phyloP scores from a whole-genome alignment of 192 early-diverging fungal species.

The Dissophora ornata region DNA sequence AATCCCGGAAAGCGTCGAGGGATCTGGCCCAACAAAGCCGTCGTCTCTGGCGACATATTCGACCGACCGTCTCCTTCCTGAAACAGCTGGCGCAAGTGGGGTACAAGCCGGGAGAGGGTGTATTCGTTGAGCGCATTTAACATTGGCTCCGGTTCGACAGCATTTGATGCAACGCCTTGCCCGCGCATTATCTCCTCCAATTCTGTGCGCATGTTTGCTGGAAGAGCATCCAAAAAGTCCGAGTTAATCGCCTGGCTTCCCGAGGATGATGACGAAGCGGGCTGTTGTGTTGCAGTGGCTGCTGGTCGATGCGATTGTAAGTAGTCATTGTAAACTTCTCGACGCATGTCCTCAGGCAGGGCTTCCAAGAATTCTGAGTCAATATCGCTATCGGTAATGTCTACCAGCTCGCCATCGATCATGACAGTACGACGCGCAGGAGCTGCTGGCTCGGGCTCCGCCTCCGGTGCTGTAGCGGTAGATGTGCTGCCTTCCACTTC shows the following conservation, averaged over 20 bases:
- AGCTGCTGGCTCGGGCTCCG: conserved; percentile 26
- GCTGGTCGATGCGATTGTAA: conserved; percentile 55
- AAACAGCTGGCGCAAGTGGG: conserved; percentile 63
- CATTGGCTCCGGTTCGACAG: neutral
- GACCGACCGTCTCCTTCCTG: conserved; percentile 57
- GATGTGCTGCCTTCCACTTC: conserved; percentile 20
- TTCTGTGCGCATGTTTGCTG: conserved; percentile 90
- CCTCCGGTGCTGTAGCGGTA: conserved; percentile 11
- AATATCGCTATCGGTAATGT: conserved; percentile 95
- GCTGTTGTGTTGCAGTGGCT: conserved; percentile 12
- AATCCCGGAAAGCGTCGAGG: conserved; percentile 43
- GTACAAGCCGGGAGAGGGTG: conserved; percentile 67
- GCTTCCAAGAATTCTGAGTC: conserved; percentile 94
- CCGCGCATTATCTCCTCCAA: conserved; percentile 75
- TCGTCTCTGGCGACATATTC: conserved; percentile 62
- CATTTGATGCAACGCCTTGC: conserved; percentile 21
- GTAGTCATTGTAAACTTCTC: conserved; percentile 92
- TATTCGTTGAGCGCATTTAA: conserved; percentile 59
- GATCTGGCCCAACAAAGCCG: conserved; percentile 39
- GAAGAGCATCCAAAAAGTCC: conserved; percentile 93
- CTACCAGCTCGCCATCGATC: conserved; percentile 83
- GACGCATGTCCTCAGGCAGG: conserved; percentile 92
- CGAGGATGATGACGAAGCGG: conserved; percentile 34
- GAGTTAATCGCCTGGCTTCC: conserved; percentile 66
- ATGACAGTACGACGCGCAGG: conserved; percentile 68